Conservation (phyloP, 208 protist genomes). For the Acanthamoeba royreba region DNA sequence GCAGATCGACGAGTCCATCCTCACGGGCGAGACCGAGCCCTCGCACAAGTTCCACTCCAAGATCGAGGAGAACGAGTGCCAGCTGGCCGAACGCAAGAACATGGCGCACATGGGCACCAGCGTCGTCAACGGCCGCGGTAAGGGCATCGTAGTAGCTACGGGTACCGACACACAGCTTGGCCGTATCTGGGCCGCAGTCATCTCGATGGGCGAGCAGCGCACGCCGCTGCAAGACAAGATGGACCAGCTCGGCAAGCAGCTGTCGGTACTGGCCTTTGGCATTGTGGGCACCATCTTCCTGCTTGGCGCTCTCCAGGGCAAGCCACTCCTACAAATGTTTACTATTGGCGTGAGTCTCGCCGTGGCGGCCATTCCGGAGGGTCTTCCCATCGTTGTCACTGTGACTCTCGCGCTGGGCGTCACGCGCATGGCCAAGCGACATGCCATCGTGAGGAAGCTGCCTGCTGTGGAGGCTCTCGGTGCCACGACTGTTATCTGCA, state of each 20-base stretch:
- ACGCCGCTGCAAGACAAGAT: conserved; percentile 93
- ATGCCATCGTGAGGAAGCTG: conserved; percentile 51
- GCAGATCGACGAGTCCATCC: conserved; percentile 86
- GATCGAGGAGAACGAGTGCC: conserved; percentile 39
- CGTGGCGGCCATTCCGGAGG: conserved; percentile 98
- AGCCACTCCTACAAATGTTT: conserved; percentile 87
- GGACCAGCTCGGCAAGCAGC: conserved; percentile 58
- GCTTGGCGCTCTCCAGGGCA: conserved; percentile 61
- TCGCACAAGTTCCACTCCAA: conserved; percentile 67
- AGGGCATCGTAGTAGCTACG: conserved; percentile 90
- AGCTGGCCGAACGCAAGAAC: conserved; percentile 73
- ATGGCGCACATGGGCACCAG: conserved; percentile 84
- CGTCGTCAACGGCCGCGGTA: conserved; percentile 74
- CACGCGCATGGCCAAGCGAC: conserved; percentile 88
- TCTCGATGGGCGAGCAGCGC: conserved; percentile 85
- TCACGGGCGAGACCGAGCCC: conserved; percentile 92
- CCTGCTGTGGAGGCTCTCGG: conserved; percentile 82
- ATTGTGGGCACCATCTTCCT: conserved; percentile 51
- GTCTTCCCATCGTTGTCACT: conserved; percentile 85
- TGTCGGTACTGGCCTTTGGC: conserved; percentile 72
- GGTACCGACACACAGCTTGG: conserved; percentile 92
- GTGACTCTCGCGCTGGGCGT: conserved; percentile 65
- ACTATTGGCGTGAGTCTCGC: conserved; percentile 96
- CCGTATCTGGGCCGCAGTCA: conserved; percentile 87
- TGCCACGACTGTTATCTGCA: conserved; percentile 96